Evolutionary conservation across 2,329 filamentous ascomycete species (phyloP).

Genomic region (Pyrenochaeta sp.): DNA sequence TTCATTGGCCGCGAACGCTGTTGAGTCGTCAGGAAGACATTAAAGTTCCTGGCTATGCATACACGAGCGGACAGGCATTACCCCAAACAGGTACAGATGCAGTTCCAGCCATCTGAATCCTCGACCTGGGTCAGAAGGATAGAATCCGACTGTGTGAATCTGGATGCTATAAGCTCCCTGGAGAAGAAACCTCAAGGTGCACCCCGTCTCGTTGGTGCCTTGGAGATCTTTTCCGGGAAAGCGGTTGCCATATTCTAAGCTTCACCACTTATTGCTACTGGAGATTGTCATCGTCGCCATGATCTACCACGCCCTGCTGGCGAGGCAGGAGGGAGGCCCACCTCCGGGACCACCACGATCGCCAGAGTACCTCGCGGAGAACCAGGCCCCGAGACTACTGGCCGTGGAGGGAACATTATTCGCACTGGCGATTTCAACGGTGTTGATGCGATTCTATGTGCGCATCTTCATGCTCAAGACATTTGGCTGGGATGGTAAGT

Average conservation of each 20-base stretch:
- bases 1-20: constrained; percentile 2
- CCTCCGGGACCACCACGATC: constrained; percentile 18
- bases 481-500: constrained; percentile 29
- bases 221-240: constrained; percentile 1
- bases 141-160: constrained; percentile 9
- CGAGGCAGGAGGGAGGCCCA: constrained; percentile 12
- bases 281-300: constrained; percentile 3
- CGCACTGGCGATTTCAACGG: constrained; percentile 31
- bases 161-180: constrained; percentile 1
- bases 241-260: constrained; percentile 1
- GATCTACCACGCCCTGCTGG: constrained; percentile 9
- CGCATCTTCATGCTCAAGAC: constrained; percentile 29
- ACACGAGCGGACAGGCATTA: constrained; percentile 8
- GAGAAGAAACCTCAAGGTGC: constrained; percentile 1
- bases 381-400: constrained; percentile 47
- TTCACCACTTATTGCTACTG: background rate
- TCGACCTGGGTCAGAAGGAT: constrained; percentile 1
- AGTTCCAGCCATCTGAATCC: constrained; percentile 1
- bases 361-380: constrained; percentile 45
- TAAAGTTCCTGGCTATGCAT: constrained; percentile 16
- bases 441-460: constrained; percentile 29
- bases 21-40: constrained; percentile 12
- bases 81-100: constrained; percentile 4
- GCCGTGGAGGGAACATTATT: constrained; percentile 51
- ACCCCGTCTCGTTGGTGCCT: constrained; percentile 3